These are phyloP conservation scores for Termitomyces sp. DNA, from an alignment of 768 basidiomycete species.

Conservation along the genomic window DNA sequence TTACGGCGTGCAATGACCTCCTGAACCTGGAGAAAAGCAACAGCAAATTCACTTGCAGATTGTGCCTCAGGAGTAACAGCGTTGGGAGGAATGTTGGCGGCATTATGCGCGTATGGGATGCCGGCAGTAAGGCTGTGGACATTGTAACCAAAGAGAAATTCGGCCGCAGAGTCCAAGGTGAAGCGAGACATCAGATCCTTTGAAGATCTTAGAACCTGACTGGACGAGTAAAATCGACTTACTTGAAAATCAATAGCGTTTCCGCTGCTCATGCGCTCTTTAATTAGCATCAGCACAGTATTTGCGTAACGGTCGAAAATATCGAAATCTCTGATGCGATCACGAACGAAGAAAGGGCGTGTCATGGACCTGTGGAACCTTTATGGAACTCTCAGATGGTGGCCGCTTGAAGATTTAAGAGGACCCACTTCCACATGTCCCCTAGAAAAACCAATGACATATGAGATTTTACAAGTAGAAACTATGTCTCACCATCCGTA, in stretches of 20 bases:
- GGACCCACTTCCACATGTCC: conserved; percentile 32
- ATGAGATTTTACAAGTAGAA: not conserved
- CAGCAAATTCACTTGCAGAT: conserved; percentile 36
- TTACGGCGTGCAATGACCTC: conserved; percentile 33
- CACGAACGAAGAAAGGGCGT: conserved; percentile 55
- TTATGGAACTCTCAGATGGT: not conserved
- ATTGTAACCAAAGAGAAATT: conserved; percentile 58
- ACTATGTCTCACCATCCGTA: conserved; percentile 43
- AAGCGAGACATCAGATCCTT: conserved; percentile 57
- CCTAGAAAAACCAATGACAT: conserved; percentile 9
- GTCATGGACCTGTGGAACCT: conserved; percentile 62
- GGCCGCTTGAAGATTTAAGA: conserved; percentile 28
- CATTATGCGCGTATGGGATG: conserved; percentile 47
- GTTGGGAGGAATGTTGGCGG: conserved; percentile 16
- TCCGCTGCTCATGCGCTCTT: conserved; percentile 40
- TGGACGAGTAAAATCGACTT: not conserved
- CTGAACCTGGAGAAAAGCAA: conserved; percentile 45
- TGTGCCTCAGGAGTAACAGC: conserved; percentile 19
- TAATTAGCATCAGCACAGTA: conserved; percentile 33
- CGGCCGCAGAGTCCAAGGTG: conserved; percentile 61
- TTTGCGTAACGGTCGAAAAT: conserved; percentile 53
- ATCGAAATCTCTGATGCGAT: conserved; percentile 54
- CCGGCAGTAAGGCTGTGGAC: conserved; percentile 46
- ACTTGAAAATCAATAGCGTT: conserved; percentile 57
- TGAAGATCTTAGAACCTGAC: not conserved